Percentiles rank a stretch among this genome's conserved stretches.
Conservation (phyloP, 768 basidiomycete species). For the Auriscalpium vulgare region DNA sequence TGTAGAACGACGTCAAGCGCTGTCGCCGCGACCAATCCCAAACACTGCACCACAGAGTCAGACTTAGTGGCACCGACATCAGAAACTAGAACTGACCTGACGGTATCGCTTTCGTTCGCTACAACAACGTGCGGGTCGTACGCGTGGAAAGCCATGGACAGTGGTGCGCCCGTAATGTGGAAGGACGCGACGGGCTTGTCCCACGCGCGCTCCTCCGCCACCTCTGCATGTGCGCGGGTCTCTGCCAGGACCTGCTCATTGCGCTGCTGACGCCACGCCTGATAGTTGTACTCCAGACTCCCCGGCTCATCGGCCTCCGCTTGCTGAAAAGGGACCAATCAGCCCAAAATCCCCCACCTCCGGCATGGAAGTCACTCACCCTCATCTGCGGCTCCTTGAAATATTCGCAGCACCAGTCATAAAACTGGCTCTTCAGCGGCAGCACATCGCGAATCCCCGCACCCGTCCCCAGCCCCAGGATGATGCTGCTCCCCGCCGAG, state of each 20-base stretch:
- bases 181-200: slow-evolving; percentile 63
- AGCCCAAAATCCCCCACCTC: slow-evolving; percentile 5
- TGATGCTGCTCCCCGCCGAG: slow-evolving; percentile 57
- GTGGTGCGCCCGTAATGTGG: slow-evolving; percentile 49
- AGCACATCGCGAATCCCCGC: slow-evolving; percentile 76
- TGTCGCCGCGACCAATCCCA: slow-evolving; percentile 90
- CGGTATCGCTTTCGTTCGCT: slow-evolving; percentile 78
- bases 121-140: slow-evolving; percentile 86
- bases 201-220: slow-evolving; percentile 65
- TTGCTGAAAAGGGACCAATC: slow-evolving; percentile 45
- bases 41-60: slow-evolving; percentile 42
- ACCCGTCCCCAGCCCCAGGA: slow-evolving; percentile 73
- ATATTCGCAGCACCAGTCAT: slow-evolving; percentile 95
- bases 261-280: slow-evolving; percentile 87
- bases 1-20: slow-evolving; percentile 76
- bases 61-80: not conserved
- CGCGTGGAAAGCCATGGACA: slow-evolving; percentile 83
- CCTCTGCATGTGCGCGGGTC: slow-evolving; percentile 60
- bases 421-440: slow-evolving; percentile 87
- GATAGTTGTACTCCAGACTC: slow-evolving; percentile 87
- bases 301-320: slow-evolving; percentile 95
- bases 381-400: slow-evolving; percentile 99
- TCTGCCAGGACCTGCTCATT: slow-evolving; percentile 74
- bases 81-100: slow-evolving; percentile 47
- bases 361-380: slow-evolving; percentile 36